A percentile compares a stretch with the other conserved stretches of the same genome.
phyloP scores from a whole-genome alignment of 352 stramenopile species.

The Aphanomyces invadans region DNA sequence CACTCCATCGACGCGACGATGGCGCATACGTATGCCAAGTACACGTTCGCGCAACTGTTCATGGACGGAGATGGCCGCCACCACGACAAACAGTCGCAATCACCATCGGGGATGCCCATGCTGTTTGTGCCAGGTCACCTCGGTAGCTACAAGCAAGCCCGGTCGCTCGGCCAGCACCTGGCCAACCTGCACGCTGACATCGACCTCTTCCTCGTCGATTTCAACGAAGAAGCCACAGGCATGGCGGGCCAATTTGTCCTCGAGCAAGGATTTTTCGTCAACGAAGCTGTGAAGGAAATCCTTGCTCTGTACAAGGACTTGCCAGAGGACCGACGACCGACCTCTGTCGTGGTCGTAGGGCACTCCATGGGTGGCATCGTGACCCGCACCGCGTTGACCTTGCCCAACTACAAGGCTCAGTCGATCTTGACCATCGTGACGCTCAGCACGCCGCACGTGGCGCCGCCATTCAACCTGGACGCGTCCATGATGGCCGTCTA shows the following conservation, averaged over 20 bases:
- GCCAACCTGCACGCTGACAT: conserved; percentile 47
- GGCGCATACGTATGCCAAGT: conserved; percentile 41
- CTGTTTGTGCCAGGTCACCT: conserved; percentile 77
- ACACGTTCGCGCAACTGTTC: conserved; percentile 56
- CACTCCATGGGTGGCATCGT: conserved; percentile 84
- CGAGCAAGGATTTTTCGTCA: conserved; percentile 66
- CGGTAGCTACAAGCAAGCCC: conserved; percentile 80
- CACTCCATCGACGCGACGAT: conserved; percentile 38
- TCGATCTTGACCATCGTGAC: conserved; percentile 75
- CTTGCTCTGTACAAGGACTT: conserved; percentile 52
- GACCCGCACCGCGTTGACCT: conserved; percentile 43
- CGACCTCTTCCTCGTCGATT: conserved; percentile 78
- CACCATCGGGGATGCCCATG: conserved; percentile 58
- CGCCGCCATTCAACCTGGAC: conserved; percentile 57
- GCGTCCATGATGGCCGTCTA: conserved; percentile 57
- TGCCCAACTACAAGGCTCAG: conserved; percentile 64
- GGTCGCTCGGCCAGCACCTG: conserved; percentile 65
- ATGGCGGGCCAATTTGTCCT: conserved; percentile 59
- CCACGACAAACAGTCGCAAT: conserved; percentile 28
- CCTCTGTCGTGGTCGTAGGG: conserved; percentile 65
- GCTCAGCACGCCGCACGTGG: conserved; percentile 54
- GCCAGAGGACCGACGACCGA: conserved; percentile 25
- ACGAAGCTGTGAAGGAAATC: conserved; percentile 62
- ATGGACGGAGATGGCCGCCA: conserved; percentile 37
- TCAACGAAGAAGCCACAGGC: conserved; percentile 59